Evolutionary conservation across 2,329 filamentous ascomycete species (phyloP).

Genomic region (Gnomoniopsis smithogilvyi): DNA sequence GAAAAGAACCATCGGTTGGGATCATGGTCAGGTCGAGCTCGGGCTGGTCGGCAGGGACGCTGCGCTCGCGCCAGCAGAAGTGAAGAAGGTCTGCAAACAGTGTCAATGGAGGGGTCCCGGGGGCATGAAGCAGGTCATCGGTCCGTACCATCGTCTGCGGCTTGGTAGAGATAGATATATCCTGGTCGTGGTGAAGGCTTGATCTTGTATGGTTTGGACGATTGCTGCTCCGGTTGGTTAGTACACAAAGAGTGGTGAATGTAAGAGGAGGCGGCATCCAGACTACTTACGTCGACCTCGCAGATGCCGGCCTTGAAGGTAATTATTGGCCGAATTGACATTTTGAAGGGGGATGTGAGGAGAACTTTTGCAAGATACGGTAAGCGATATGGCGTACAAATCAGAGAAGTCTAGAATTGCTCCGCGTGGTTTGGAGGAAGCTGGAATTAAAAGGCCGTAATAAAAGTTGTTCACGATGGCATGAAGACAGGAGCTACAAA

Average conservation of each 20-base stretch:
- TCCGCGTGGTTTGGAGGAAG: not conserved
- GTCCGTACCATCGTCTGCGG: conserved; percentile 69
- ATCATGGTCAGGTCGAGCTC: conserved; percentile 93
- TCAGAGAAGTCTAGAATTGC: not conserved
- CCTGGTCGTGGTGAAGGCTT: conserved; percentile 70
- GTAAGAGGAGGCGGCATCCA: conserved; percentile 7
- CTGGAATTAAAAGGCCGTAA: not conserved
- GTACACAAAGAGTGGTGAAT: conserved; percentile 15
- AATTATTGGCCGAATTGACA: conserved; percentile 84
- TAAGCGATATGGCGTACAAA: not conserved
- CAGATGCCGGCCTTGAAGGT: conserved; percentile 96
- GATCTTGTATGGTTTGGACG: conserved; percentile 64
- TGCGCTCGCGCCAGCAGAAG: conserved; percentile 93
- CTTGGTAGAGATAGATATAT: conserved; percentile 80
- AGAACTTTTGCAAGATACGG: conserved; percentile 1
- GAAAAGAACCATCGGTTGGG: conserved; percentile 82
- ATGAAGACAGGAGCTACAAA: not conserved
- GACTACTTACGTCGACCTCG: conserved; percentile 69
- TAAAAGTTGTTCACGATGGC: not conserved
- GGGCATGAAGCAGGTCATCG: not conserved
- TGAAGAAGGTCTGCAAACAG: conserved; percentile 72
- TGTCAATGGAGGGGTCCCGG: not conserved
- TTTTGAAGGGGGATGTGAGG: conserved; percentile 35
- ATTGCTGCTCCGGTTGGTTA: conserved; percentile 36
- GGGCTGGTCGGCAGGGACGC: conserved; percentile 65